A percentile compares a stretch with the other conserved stretches of the same genome.
Evolutionary conservation across 2,329 filamentous ascomycete species (phyloP).

Genomic region (Xylaria sp.): DNA sequence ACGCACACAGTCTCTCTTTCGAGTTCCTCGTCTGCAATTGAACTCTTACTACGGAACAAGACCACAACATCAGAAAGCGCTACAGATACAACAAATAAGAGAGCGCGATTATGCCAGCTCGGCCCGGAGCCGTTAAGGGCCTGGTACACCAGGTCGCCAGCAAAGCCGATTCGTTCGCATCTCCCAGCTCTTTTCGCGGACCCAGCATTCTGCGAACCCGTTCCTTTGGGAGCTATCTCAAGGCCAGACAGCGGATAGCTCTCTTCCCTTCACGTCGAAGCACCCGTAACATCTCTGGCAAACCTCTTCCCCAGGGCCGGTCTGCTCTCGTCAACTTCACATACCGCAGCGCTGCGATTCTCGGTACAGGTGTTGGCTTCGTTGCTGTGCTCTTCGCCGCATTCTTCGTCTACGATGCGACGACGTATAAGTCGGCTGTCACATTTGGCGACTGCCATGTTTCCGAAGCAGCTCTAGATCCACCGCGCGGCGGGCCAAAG

Average conservation of each 20-base stretch:
- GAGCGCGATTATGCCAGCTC: constrained; percentile 22
- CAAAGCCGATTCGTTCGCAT: constrained; percentile 8
- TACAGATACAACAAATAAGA: not conserved
- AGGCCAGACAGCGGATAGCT: constrained; percentile 16
- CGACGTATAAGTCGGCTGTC: constrained; percentile 73
- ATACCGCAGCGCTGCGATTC: constrained; percentile 63
- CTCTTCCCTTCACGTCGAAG: constrained; percentile 26
- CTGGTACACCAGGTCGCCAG: constrained; percentile 21
- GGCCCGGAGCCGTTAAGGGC: constrained; percentile 24
- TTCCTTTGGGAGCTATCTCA: constrained; percentile 19
- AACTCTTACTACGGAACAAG: not conserved
- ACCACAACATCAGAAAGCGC: not conserved
- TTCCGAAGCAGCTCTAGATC: constrained; percentile 76
- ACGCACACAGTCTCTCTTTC: not conserved
- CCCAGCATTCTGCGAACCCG: constrained; percentile 11
- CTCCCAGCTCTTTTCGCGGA: constrained; percentile 12
- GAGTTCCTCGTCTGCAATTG: constrained; percentile 5
- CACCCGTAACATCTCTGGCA: constrained; percentile 45
- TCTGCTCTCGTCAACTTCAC: constrained; percentile 52
- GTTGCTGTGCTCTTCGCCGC: constrained; percentile 63
- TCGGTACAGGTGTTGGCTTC: constrained; percentile 71
- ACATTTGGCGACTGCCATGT: constrained; percentile 69
- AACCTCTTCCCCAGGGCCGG: constrained; percentile 44
- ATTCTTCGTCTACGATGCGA: constrained; percentile 92
- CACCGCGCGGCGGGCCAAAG: constrained; percentile 81